Percentiles rank a stretch among this genome's conserved stretches.
Conservation (phyloP, 345 rosid genomes). For the Eucalyptus regnans region DNA sequence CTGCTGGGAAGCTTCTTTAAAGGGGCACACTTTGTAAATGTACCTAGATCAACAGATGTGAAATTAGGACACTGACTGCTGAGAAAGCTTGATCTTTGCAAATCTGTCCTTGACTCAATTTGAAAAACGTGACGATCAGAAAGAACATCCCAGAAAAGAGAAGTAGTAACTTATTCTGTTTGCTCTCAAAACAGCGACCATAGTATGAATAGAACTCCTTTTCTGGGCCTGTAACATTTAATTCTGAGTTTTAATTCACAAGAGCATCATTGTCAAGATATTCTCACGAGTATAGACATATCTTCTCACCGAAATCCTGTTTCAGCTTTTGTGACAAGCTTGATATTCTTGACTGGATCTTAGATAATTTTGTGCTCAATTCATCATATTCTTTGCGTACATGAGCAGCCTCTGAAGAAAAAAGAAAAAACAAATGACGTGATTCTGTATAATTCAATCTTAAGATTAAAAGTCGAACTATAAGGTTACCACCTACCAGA, state of each 20-base stretch:
- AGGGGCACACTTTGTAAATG: slow-evolving; percentile 85
- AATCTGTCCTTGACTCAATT: background rate
- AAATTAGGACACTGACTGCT: background rate
- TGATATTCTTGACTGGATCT: slow-evolving; percentile 78
- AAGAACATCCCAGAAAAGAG: background rate
- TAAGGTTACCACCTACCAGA: slow-evolving; percentile 27
- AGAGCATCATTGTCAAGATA: background rate
- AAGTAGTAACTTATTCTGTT: slow-evolving; percentile 64
- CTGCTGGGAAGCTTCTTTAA: slow-evolving; percentile 75
- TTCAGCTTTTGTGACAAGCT: slow-evolving; percentile 68
- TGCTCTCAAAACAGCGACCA: slow-evolving; percentile 75
- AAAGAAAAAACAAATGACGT: background rate
- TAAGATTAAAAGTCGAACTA: background rate
- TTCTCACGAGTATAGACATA: background rate
- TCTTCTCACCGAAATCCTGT: slow-evolving; percentile 75
- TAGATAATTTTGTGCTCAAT: slow-evolving; percentile 58
- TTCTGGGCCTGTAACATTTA: slow-evolving; percentile 51
- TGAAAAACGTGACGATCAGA: background rate
- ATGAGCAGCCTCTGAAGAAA: slow-evolving; percentile 55
- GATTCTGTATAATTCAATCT: background rate
- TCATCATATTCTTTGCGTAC: slow-evolving; percentile 80
- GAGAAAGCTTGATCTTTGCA: background rate
- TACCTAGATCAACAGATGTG: slow-evolving; percentile 39
- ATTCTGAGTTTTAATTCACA: background rate
- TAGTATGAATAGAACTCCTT: slow-evolving; percentile 87